Evolutionary conservation across 164 flowering plant genomes (phyloP).

Genomic region (Vitis labrusca): DNA sequence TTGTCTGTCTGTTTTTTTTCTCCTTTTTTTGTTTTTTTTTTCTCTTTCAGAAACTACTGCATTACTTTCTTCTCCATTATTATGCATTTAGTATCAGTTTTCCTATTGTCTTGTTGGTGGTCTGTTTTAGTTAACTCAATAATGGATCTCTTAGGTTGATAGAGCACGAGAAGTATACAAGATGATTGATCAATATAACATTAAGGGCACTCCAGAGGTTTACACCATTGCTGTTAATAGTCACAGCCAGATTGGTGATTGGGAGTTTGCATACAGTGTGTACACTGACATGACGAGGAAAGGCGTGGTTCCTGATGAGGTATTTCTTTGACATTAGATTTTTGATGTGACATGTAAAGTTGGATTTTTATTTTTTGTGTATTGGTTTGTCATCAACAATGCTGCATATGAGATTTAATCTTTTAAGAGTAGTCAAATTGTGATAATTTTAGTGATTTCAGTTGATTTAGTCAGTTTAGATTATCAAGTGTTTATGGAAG

Average conservation of each 20-base stretch:
- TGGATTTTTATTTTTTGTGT: not conserved
- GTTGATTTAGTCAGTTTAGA: too few relatives aligned
- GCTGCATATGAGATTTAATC: too few relatives aligned
- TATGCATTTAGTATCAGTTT: not conserved
- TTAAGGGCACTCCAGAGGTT: constrained; percentile 89
- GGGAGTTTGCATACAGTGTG: constrained; percentile 73
- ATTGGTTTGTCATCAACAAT: not conserved
- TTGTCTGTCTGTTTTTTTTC: not conserved
- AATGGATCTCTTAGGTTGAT: constrained; percentile 53
- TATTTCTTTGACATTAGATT: constrained; percentile 17
- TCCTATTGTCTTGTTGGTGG: not conserved
- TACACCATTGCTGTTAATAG: constrained; percentile 92
- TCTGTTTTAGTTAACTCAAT: not conserved
- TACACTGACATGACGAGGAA: constrained; percentile 76
- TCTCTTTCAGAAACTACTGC: not conserved
- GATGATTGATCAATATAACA: constrained; percentile 74
- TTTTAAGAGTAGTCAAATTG: too few relatives aligned
- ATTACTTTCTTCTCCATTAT: not conserved
- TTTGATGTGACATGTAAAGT: not conserved
- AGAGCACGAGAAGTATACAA: constrained; percentile 81
- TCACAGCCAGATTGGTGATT: constrained; percentile 84
- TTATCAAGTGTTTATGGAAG: too few relatives aligned
- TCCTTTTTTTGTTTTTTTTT: not conserved
- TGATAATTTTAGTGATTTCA: too few relatives aligned
- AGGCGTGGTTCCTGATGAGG: constrained; percentile 91